phyloP scores from a whole-genome alignment of 2,329 filamentous ascomycete genomes.

The Aspergillus sergii region DNA sequence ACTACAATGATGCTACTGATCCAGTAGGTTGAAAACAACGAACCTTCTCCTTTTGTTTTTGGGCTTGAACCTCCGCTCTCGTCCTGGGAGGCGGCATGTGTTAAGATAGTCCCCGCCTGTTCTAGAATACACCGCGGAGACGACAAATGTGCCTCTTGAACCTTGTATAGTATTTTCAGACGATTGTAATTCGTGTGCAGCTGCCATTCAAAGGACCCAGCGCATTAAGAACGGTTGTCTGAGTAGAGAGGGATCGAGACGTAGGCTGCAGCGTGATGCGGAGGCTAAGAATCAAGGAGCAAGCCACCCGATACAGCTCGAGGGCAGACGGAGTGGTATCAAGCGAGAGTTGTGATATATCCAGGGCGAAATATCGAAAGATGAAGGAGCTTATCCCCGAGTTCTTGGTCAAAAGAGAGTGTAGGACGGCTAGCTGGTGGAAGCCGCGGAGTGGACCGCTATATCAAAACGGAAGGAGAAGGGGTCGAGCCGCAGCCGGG shows the following conservation, averaged over 20 bases:
- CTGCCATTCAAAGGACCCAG: conserved; percentile 26
- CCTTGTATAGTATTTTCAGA: conserved; percentile 15
- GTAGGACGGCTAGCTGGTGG: neutral
- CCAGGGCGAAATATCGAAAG: neutral
- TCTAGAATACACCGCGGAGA: conserved; percentile 26
- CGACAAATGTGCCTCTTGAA: conserved; percentile 22
- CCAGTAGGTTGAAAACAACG: conserved; percentile 14
- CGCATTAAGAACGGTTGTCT: neutral
- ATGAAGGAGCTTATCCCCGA: neutral
- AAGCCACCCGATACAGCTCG: neutral
- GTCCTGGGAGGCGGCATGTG: conserved; percentile 48
- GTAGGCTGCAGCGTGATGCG: conserved; percentile 19
- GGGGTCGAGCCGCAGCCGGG: neutral
- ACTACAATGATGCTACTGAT: neutral
- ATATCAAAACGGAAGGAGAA: conserved; percentile 17
- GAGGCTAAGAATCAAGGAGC: conserved; percentile 9
- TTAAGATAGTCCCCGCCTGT: conserved; percentile 33
- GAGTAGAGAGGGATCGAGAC: conserved; percentile 4
- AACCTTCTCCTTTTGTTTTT: conserved; percentile 63
- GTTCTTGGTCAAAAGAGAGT: neutral
- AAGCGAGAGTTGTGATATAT: neutral
- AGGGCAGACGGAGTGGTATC: conserved; percentile 3
- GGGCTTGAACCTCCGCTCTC: conserved; percentile 58
- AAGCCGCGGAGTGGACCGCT: neutral
- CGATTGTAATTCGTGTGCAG: conserved; percentile 14